Conservation (phyloP, 2,329 filamentous ascomycete genomes). For the Colletotrichum tofieldiae region DNA sequence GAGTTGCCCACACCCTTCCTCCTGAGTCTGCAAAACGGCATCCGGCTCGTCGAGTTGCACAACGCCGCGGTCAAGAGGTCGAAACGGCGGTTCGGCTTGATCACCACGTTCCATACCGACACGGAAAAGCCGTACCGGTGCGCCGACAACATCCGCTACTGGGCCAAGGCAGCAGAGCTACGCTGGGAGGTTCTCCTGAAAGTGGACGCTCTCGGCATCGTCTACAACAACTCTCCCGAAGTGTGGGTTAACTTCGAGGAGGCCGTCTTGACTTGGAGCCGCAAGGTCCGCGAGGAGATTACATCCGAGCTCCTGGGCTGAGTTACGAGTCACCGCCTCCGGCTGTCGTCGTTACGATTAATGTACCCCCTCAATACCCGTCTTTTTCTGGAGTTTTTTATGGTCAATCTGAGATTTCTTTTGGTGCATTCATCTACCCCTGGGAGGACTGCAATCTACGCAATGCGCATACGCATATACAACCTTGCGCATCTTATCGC, state of each 20-base stretch:
- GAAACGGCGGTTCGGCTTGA: constrained; percentile 88
- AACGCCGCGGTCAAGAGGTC: constrained; percentile 91
- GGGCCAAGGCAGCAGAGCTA: constrained; percentile 95
- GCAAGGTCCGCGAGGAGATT: constrained; percentile 86
- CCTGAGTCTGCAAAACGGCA: constrained; percentile 80
- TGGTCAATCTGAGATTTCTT: constrained; percentile 17
- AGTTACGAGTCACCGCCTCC: constrained; percentile 19
- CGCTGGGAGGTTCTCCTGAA: constrained; percentile 90
- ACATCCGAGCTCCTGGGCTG: constrained; percentile 71
- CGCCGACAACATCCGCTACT: constrained; percentile 94
- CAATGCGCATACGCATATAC: constrained; percentile 22
- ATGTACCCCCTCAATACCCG: constrained; percentile 43
- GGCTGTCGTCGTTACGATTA: constrained; percentile 41
- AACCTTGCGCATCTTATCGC: constrained; percentile 18
- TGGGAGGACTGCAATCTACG: constrained; percentile 19
- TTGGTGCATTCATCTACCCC: constrained; percentile 19
- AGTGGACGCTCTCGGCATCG: constrained; percentile 88
- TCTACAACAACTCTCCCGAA: constrained; percentile 78
- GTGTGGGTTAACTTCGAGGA: constrained; percentile 88
- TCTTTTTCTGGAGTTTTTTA: constrained; percentile 36
- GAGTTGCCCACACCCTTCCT: constrained; percentile 82
- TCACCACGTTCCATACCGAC: constrained; percentile 91
- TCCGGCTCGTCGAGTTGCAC: constrained; percentile 88
- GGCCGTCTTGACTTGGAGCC: constrained; percentile 88
- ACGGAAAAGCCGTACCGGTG: constrained; percentile 94